Base-by-base conservation (phyloP, 129 eudicot genomes). In the Artemisia annua region DNA sequence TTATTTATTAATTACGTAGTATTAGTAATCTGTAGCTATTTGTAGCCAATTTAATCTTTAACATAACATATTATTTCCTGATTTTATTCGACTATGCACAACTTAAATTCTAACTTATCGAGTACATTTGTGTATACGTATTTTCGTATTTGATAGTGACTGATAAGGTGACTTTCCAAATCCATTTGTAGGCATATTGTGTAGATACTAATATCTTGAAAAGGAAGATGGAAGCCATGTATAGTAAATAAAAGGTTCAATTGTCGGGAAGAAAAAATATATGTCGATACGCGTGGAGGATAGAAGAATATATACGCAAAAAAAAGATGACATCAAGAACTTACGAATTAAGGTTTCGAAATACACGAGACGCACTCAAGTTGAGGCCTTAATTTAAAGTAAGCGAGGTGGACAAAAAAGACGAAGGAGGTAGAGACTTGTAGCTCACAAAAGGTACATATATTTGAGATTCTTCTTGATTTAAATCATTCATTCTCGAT, bases 301-400 rank as follows among this genome's bases (percentile, higher is more conserved):
- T 52, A 15, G 57, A 52, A 12, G 48, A 62, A 70, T 46, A 76
- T 71, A 71, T 67, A 39, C 59, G 78, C 49, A 54, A 66, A 64
- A 20, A 79, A 54, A 53, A 52, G 61, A 70, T 74, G 73, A 85
- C 51, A 51, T 80, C 79, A 83, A 77, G 72, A 71, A 79, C 91
- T 86, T 89, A 86, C 83, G 83, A 75, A 81, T 65, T 84, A 89
- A 89, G 96, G 85, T 80, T 83, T 84, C 77, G 5, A 73, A 71
- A 62, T 24, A 79, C 72, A 83, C 76, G 64, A 69, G 80, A 82
- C 69, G 43, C 68, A 79, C 79, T 55, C 75, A 39, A 8, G 11
- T 39, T 39, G 65, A 80, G 13, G 76, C 58, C 19, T 28, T 39
- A 67, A 20, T 74, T 18, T 62, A 80, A 67, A 69, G 70, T n/a